These are phyloP conservation scores for Diaporthe velutina DNA, from an alignment of 2,329 filamentous ascomycete genomes.

Conservation along the genomic window DNA sequence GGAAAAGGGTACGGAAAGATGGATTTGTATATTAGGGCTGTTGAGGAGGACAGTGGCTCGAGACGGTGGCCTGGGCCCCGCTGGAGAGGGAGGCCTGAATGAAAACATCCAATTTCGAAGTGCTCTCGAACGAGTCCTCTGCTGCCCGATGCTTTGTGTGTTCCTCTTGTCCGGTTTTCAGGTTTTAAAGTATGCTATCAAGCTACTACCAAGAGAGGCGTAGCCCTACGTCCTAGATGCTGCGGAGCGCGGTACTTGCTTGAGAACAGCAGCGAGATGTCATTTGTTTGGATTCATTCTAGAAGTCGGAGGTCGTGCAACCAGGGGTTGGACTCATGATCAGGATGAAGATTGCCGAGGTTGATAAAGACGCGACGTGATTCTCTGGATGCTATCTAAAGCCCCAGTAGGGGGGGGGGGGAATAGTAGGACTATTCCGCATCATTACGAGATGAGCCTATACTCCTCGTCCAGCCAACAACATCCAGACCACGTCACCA, in stretches of 20 bases:
- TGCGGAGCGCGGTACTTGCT: too few relatives aligned
- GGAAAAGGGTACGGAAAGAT: constrained; percentile 28
- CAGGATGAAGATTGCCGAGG: not conserved
- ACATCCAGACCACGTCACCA: not conserved
- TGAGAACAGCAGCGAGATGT: not conserved
- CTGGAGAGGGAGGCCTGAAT: constrained; percentile 16
- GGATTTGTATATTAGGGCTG: constrained; percentile 35
- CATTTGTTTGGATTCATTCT: not conserved
- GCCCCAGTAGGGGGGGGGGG: too few relatives aligned
- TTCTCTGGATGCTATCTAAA: not conserved
- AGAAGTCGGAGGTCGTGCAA: too few relatives aligned
- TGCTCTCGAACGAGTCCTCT: not conserved
- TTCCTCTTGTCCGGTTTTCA: not conserved
- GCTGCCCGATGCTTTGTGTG: not conserved
- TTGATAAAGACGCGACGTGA: not conserved
- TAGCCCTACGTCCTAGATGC: not conserved
- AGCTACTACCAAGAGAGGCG: too few relatives aligned
- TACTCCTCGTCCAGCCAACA: not conserved
- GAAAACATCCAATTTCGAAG: constrained; percentile 31
- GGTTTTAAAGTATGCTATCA: too few relatives aligned
- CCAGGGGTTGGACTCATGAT: not conserved
- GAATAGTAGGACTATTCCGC: not conserved
- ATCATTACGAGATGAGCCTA: not conserved
- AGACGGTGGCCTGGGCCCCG: constrained; percentile 17
- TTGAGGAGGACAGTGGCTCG: constrained; percentile 29